A percentile compares a stretch with the other conserved stretches of the same genome.
Conservation (phyloP, 305 asterid species). For the Fraxinus paxiana region DNA sequence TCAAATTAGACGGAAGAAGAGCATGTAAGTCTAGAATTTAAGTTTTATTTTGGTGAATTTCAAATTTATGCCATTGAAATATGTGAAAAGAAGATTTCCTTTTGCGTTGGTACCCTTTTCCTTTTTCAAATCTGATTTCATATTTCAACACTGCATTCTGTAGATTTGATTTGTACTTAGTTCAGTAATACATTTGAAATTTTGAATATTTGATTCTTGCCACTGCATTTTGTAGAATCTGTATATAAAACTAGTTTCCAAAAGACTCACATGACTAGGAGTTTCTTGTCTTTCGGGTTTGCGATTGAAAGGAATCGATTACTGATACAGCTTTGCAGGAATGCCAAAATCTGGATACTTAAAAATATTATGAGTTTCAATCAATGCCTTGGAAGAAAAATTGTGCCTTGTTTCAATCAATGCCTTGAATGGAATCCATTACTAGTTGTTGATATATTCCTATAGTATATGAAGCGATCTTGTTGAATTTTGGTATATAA, state of each 20-base stretch:
- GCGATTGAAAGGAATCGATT: constrained; percentile 24
- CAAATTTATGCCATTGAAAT: background rate
- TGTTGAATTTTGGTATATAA: no score
- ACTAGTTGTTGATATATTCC: no score
- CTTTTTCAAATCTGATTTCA: background rate
- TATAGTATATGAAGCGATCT: no score
- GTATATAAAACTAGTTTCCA: constrained; percentile 45
- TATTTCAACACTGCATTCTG: background rate
- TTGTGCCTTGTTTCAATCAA: no score
- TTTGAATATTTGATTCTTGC: background rate
- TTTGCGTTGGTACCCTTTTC: background rate
- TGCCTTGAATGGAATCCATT: no score
- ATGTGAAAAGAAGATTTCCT: background rate
- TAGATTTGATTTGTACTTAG: background rate
- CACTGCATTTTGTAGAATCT: background rate
- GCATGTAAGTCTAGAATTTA: background rate
- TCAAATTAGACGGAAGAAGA: background rate
- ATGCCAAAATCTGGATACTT: constrained; percentile 7
- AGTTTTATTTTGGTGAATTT: background rate
- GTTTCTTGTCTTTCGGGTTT: constrained; percentile 40
- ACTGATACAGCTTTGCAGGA: background rate
- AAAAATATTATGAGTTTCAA: constrained; percentile 13
- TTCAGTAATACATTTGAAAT: background rate
- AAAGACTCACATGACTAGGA: constrained; percentile 48
- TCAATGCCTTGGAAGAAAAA: no score